Conservation (phyloP, 345 rosid genomes). For the Carallia pectinifolia region DNA sequence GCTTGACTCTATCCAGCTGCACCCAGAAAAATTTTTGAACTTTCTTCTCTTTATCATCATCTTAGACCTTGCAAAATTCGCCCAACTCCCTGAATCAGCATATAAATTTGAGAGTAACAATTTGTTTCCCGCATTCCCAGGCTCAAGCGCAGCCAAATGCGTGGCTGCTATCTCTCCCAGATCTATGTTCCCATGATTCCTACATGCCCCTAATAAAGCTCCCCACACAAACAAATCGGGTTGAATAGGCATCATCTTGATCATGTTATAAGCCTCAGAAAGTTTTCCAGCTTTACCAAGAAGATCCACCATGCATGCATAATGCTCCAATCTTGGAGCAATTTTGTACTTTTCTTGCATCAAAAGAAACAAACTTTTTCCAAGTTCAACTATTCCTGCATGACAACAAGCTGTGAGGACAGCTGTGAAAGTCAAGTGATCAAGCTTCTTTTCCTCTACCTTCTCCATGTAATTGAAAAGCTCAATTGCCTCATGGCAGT, state of each 20-base stretch:
- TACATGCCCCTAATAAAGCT: conserved; percentile 83
- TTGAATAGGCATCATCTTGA: conserved; percentile 53
- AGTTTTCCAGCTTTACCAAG: conserved; percentile 74
- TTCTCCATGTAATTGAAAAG: conserved; percentile 66
- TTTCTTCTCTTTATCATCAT: conserved; percentile 46
- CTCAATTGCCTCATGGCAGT: conserved; percentile 58
- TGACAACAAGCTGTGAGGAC: conserved; percentile 83
- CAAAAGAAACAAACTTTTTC: conserved; percentile 49
- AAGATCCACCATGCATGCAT: conserved; percentile 82
- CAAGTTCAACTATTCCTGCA: conserved; percentile 62
- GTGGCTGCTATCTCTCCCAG: conserved; percentile 68
- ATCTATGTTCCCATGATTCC: conserved; percentile 61
- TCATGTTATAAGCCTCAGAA: conserved; percentile 55
- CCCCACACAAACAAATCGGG: conserved; percentile 93
- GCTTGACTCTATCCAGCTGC: conserved; percentile 63
- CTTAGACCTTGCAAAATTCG: conserved; percentile 46
- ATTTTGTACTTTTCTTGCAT: conserved; percentile 70
- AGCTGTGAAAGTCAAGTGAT: conserved; percentile 78
- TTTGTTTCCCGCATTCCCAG: conserved; percentile 57
- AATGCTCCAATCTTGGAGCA: conserved; percentile 70
- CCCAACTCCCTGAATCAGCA: conserved; percentile 66
- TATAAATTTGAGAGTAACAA: conserved; percentile 54
- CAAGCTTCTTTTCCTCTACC: conserved; percentile 43
- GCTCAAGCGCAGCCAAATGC: conserved; percentile 67
- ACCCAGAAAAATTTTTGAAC: conserved; percentile 47